Percentiles rank a stretch among this genome's conserved stretches.
Evolutionary conservation across 106 monocot species (phyloP).

Genomic region (Phalaenopsis aphrodite): DNA sequence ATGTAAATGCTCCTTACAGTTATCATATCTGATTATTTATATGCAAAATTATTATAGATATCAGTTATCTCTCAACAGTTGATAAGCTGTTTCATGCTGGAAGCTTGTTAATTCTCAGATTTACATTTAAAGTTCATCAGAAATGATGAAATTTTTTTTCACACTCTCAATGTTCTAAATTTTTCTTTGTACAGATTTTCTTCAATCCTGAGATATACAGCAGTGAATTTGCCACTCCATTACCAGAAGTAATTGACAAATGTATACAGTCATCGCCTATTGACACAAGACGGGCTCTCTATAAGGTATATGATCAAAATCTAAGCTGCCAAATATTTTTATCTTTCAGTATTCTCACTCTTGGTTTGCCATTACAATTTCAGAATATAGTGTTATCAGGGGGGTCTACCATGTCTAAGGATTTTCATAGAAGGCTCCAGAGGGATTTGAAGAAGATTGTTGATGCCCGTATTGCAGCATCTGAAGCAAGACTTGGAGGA

Average conservation of each 20-base stretch:
- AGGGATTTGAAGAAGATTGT: slow-evolving; percentile 71
- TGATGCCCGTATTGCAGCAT: slow-evolving; percentile 49
- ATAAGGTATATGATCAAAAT: slow-evolving; percentile 41
- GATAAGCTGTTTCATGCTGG: not conserved
- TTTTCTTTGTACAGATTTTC: slow-evolving; percentile 49
- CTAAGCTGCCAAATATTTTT: not conserved
- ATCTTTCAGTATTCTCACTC: not conserved
- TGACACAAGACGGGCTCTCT: slow-evolving; percentile 81
- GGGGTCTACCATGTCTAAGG: slow-evolving; percentile 72
- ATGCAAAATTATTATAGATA: not conserved
- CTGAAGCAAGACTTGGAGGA: slow-evolving; percentile 47
- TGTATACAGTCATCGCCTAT: slow-evolving; percentile 91
- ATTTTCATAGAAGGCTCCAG: slow-evolving; percentile 71
- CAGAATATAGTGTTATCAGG: slow-evolving; percentile 80
- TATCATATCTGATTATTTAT: not conserved
- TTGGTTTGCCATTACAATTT: not conserved
- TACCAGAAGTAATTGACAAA: slow-evolving; percentile 61
- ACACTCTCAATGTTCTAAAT: not conserved
- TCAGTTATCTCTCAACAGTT: not conserved
- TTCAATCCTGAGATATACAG: slow-evolving; percentile 84
- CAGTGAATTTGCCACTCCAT: slow-evolving; percentile 46
- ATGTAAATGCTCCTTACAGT: not conserved
- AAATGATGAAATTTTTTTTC: not conserved
- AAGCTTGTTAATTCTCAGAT: not conserved
- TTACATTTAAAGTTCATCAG: not conserved